A percentile compares a stretch with the other conserved stretches of the same genome.
Evolutionary conservation across 2,329 filamentous ascomycete genomes (phyloP).

Genomic region (Huntiella moniliformis): DNA sequence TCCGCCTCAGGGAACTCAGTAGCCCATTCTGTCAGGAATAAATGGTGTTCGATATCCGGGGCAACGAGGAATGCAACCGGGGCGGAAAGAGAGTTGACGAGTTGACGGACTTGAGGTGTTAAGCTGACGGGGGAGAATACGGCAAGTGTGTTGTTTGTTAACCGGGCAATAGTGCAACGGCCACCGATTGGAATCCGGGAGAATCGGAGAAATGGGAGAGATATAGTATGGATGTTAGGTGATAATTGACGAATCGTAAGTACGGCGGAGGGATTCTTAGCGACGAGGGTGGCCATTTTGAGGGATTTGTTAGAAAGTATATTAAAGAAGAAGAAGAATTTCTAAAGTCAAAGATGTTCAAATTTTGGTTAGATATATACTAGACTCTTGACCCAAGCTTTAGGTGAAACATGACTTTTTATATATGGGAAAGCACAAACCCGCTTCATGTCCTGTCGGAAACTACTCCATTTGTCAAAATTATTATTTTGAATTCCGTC

Average conservation of each 20-base stretch:
- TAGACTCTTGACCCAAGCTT: not conserved
- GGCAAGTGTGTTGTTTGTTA: slow-evolving; percentile 59
- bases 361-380: not conserved
- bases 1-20: slow-evolving; percentile 58
- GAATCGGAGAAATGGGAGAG: slow-evolving; percentile 67
- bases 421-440: not conserved
- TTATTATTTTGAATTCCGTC: not conserved
- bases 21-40: slow-evolving; percentile 77
- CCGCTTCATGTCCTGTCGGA: not conserved
- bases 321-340: not conserved
- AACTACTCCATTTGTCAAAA: not conserved
- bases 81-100: slow-evolving; percentile 45
- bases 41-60: slow-evolving; percentile 83
- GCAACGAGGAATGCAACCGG: slow-evolving; percentile 71
- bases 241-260: slow-evolving; percentile 83
- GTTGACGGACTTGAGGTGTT: slow-evolving; percentile 50
- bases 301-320: not conserved
- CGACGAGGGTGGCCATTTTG: slow-evolving; percentile 29
- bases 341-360: not conserved
- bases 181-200: slow-evolving; percentile 69
- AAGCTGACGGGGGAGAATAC: slow-evolving; percentile 85
- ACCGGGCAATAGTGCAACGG: slow-evolving; percentile 66
- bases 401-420: not conserved
- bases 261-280: slow-evolving; percentile 54
- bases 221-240: slow-evolving; percentile 59